Conservation (phyloP, 306 rosid genomes). For the Malus asiatica region DNA sequence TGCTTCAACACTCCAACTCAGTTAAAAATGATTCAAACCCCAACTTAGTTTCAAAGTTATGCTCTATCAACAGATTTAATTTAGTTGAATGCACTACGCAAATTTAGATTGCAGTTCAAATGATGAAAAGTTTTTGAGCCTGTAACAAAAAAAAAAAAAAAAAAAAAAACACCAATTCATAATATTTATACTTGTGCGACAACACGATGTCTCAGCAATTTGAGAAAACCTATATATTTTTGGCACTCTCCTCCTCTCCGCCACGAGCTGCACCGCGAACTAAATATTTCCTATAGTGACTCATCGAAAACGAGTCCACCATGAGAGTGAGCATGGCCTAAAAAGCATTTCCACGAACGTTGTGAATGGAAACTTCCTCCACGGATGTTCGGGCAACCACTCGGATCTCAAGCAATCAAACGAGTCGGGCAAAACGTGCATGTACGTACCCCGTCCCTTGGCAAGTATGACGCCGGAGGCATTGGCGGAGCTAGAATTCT, state of each 20-base stretch:
- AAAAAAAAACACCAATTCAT: too few species aligned
- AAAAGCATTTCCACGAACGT: slow-evolving; percentile 47
- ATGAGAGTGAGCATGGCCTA: slow-evolving; percentile 44
- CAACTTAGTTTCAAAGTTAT: neutral
- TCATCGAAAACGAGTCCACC: slow-evolving; percentile 51
- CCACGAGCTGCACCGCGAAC: neutral
- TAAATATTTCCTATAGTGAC: slow-evolving; percentile 25
- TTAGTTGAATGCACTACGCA: neutral
- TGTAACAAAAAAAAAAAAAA: too few species aligned
- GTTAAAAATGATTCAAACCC: neutral
- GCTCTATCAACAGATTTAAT: neutral
- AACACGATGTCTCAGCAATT: slow-evolving; percentile 37
- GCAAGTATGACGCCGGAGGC: slow-evolving; percentile 66
- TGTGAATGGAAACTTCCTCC: slow-evolving; percentile 57
- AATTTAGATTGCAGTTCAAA: neutral
- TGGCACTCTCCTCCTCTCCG: neutral
- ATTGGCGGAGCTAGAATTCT: too few species aligned
- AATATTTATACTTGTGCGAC: slow-evolving; percentile 45
- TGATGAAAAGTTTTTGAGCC: neutral
- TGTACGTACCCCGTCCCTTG: slow-evolving; percentile 35
- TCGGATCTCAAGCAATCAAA: slow-evolving; percentile 26
- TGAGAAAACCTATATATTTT: neutral
- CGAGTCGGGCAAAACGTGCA: slow-evolving; percentile 72
- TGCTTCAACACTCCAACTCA: neutral
- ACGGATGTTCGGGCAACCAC: slow-evolving; percentile 49